phyloP scores from a whole-genome alignment of 805 yeast species.

The Lipomyces starkeyi region DNA sequence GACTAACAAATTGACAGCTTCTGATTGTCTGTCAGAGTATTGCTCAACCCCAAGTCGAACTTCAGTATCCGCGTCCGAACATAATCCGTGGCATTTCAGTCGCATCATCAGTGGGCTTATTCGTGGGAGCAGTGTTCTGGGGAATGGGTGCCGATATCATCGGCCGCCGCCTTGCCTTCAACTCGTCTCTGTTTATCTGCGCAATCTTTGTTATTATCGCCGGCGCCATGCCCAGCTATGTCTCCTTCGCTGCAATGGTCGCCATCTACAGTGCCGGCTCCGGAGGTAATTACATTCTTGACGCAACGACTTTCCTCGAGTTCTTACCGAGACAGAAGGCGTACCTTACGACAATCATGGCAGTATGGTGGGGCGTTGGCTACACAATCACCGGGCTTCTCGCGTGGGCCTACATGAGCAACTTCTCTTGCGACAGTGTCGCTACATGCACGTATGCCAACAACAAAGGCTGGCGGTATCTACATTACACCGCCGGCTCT shows the following conservation, averaged over 20 bases:
- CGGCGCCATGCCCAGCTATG: conserved; percentile 58
- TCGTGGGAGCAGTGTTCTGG: conserved; percentile 62
- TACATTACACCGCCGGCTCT: conserved; percentile 60
- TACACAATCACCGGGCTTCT: conserved; percentile 59
- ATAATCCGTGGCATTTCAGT: conserved; percentile 54
- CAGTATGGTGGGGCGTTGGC: conserved; percentile 69
- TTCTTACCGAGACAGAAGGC: conserved; percentile 59
- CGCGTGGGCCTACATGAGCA: conserved; percentile 63
- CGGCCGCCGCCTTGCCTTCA: conserved; percentile 61
- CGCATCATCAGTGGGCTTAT: conserved; percentile 57
- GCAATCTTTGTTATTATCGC: conserved; percentile 59
- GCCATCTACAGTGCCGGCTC: conserved; percentile 54
- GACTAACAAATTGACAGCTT: conserved; percentile 40
- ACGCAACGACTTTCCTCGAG: conserved; percentile 60
- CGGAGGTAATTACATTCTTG: conserved; percentile 65
- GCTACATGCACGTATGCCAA: conserved; percentile 53
- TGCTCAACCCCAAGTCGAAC: conserved; percentile 9
- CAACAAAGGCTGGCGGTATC: conserved; percentile 69
- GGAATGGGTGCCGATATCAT: conserved; percentile 62
- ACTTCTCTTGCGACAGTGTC: conserved; percentile 54
- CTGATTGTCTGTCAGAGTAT: conserved; percentile 44
- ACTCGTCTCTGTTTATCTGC: conserved; percentile 55
- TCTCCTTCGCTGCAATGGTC: conserved; percentile 55
- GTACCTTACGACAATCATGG: conserved; percentile 59
- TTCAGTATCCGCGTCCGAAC: conserved; percentile 9